These are phyloP conservation scores for Fraxinus albicans DNA, from an alignment of 305 asterid species.

Conservation along the genomic window DNA sequence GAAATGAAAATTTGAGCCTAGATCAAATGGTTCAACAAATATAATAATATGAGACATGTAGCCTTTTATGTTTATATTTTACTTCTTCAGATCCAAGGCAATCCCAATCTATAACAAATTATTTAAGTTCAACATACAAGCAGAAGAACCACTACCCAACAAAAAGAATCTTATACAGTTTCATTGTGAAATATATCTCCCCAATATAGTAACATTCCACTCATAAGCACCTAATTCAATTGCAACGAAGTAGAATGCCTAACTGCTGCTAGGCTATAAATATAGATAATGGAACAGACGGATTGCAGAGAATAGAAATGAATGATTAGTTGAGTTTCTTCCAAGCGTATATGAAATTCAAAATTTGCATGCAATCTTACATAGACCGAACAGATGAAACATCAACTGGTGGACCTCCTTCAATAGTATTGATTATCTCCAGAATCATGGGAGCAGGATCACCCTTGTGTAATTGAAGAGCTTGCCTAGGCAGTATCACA, in stretches of 20 bases:
- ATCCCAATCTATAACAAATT: constrained; percentile 7
- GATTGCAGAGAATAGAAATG: constrained; percentile 8
- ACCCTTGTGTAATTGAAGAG: constrained; percentile 87
- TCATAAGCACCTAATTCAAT: constrained; percentile 10
- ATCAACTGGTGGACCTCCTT: constrained; percentile 97
- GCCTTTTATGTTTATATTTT: constrained; percentile 6
- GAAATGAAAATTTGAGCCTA: background rate
- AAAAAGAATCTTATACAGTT: background rate
- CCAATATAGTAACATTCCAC: constrained; percentile 14
- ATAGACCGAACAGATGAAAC: constrained; percentile 95
- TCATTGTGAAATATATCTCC: constrained; percentile 13
- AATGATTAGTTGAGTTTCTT: background rate
- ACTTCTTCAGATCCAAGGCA: constrained; percentile 22
- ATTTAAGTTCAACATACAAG: constrained; percentile 6
- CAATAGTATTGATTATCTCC: constrained; percentile 87
- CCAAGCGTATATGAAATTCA: constrained; percentile 1
- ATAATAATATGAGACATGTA: constrained; percentile 5
- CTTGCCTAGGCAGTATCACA: constrained; percentile 73
- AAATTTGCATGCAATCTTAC: constrained; percentile 53
- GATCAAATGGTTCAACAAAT: background rate
- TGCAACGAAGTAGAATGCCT: background rate
- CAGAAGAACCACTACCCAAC: constrained; percentile 2
- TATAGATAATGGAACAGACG: constrained; percentile 5
- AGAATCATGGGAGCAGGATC: constrained; percentile 72
- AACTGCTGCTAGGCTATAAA: constrained; percentile 6